Conservation (phyloP, 1,284 basidiomycete species). For the Mycosarcoma maydis region DNA sequence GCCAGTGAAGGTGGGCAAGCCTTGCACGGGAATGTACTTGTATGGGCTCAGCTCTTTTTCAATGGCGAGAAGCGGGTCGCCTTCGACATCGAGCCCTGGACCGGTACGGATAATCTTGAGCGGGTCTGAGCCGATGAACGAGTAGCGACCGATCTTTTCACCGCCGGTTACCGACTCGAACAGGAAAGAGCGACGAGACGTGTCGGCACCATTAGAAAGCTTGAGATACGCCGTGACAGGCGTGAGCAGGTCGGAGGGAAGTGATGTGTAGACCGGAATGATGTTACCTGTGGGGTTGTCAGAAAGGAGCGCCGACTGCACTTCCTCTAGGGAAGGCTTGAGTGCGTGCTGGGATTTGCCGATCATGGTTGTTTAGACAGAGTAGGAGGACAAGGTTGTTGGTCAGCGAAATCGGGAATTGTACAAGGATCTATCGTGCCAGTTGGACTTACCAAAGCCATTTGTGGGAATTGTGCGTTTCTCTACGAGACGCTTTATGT, state of each 20-base stretch:
- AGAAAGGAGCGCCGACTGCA: conserved; percentile 53
- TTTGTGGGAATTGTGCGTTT: conserved; percentile 7
- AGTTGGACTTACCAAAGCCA: conserved; percentile 48
- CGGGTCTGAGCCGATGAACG: conserved; percentile 95
- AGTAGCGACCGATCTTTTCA: conserved; percentile 90
- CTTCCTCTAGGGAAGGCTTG: conserved; percentile 57
- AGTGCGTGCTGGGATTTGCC: conserved; percentile 29
- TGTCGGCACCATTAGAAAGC: conserved; percentile 87
- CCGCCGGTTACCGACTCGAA: conserved; percentile 78
- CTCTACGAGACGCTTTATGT: conserved; percentile 12
- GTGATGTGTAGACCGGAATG: conserved; percentile 88
- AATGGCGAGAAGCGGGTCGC: conserved; percentile 86
- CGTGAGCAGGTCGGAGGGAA: conserved; percentile 94
- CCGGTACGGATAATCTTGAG: conserved; percentile 91
- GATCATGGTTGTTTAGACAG: conserved; percentile 4
- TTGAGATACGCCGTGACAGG: conserved; percentile 97
- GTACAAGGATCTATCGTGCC: background rate
- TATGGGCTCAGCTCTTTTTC: conserved; percentile 87
- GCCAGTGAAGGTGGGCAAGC: conserved; percentile 93
- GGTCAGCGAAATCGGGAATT: conserved; percentile 1
- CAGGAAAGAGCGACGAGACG: conserved; percentile 57
- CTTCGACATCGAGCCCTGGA: conserved; percentile 80
- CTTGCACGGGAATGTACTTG: conserved; percentile 88
- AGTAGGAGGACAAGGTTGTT: background rate
- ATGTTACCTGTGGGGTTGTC: conserved; percentile 75